A percentile compares a stretch with the other conserved stretches of the same genome.
These are phyloP conservation scores for Gastrodia elata DNA, from an alignment of 106 monocot species.

Conservation along the genomic window DNA sequence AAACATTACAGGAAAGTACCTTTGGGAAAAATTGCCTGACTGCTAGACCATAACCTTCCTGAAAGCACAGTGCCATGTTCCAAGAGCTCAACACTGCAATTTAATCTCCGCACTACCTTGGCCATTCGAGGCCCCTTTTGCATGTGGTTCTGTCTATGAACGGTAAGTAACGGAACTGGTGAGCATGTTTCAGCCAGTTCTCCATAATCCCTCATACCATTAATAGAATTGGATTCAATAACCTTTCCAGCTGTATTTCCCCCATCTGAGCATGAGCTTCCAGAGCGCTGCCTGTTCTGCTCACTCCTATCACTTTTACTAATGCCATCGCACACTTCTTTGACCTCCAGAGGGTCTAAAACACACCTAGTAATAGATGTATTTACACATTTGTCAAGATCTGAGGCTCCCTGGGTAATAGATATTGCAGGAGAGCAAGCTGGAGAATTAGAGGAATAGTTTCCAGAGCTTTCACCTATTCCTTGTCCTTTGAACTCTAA, in stretches of 20 bases:
- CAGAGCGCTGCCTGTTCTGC: constrained; percentile 3
- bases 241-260: constrained; percentile 16
- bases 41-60: constrained; percentile 65
- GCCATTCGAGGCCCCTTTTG: constrained; percentile 66
- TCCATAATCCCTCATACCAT: constrained; percentile 15
- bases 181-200: constrained; percentile 12
- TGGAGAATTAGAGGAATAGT: constrained; percentile 6
- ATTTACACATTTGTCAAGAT: background rate
- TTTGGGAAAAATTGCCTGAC: constrained; percentile 78
- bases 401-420: constrained; percentile 5
- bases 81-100: constrained; percentile 55
- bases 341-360: constrained; percentile 10
- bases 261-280: constrained; percentile 11
- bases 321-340: constrained; percentile 13
- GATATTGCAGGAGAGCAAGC: background rate
- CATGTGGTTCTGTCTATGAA: constrained; percentile 24
- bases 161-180: constrained; percentile 13
- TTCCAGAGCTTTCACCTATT: constrained; percentile 2
- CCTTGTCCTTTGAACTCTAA: constrained; percentile 10
- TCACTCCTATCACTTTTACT: constrained; percentile 1
- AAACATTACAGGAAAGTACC: constrained; percentile 21
- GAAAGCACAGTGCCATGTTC: constrained; percentile 53
- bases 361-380: constrained; percentile 3
- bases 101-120: constrained; percentile 53
- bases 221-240: constrained; percentile 2